Evolutionary conservation across 208 protist species (phyloP).

Genomic region (Acanthamoeba royreba): DNA sequence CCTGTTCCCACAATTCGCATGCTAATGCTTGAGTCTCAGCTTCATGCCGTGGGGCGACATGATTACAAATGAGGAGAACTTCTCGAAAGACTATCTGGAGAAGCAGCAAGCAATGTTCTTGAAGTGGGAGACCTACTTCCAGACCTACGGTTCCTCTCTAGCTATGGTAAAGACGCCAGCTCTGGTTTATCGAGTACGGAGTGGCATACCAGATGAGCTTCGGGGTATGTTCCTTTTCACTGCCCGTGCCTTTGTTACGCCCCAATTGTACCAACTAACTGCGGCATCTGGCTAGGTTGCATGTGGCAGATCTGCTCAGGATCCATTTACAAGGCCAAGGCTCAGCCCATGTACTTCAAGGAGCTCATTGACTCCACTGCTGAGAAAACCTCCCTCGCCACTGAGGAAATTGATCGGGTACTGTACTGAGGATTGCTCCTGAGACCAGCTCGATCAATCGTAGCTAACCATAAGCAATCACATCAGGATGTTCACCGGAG

Average conservation of each 20-base stretch:
- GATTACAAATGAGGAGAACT: background rate
- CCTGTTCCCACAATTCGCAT: too few relatives aligned
- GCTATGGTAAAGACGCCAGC: background rate
- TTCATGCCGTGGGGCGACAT: background rate
- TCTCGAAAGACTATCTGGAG: background rate
- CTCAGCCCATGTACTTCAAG: background rate
- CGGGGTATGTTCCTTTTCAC: too few relatives aligned
- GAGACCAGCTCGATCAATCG: background rate
- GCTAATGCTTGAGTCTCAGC: background rate
- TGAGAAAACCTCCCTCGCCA: background rate
- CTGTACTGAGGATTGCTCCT: background rate
- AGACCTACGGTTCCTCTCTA: background rate
- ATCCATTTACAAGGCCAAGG: background rate
- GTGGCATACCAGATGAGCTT: background rate
- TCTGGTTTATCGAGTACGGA: background rate
- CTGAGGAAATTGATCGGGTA: background rate
- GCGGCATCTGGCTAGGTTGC: background rate
- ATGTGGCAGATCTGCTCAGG: background rate
- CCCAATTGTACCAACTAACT: background rate
- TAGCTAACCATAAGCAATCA: background rate
- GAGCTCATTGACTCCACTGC: background rate
- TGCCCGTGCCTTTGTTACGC: background rate
- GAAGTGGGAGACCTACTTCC: background rate
- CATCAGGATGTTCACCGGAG: conserved; percentile 60
- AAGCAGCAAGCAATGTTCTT: background rate